Conservation (phyloP, 495 filamentous ascomycete genomes). For the Aspergillus sclerotioniger region DNA sequence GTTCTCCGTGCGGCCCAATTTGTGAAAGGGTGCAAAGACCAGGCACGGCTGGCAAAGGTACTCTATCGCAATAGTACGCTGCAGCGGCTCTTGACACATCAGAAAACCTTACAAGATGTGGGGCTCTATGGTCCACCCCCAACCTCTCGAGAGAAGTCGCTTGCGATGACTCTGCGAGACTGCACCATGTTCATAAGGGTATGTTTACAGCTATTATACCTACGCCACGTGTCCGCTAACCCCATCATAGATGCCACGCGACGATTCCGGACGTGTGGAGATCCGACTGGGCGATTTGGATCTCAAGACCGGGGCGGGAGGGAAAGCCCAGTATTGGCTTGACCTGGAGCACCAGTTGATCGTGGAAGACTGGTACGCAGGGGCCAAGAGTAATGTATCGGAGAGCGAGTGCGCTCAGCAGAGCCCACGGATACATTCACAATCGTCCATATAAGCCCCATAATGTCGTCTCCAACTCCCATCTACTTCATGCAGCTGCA, state of each 20-base stretch:
- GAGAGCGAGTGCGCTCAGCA: slow-evolving; percentile 36
- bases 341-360: slow-evolving; percentile 60
- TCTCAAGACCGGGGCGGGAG: slow-evolving; percentile 67
- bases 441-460: slow-evolving; percentile 18
- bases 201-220: neutral
- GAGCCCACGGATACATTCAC: slow-evolving; percentile 16
- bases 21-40: slow-evolving; percentile 39
- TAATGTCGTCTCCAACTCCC: neutral
- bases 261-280: slow-evolving; percentile 51
- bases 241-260: slow-evolving; percentile 23
- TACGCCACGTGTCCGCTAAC: slow-evolving; percentile 1
- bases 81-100: slow-evolving; percentile 33
- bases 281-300: slow-evolving; percentile 85
- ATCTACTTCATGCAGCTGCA: neutral
- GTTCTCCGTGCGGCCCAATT: slow-evolving; percentile 36
- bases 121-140: slow-evolving; percentile 35
- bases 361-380: slow-evolving; percentile 72
- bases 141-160: slow-evolving; percentile 34
- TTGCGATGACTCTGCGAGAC: slow-evolving; percentile 87
- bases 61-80: slow-evolving; percentile 38
- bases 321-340: slow-evolving; percentile 74
- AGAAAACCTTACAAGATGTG: slow-evolving; percentile 35
- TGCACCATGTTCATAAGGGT: slow-evolving; percentile 80
- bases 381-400: slow-evolving; percentile 28
- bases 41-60: slow-evolving; percentile 32